A percentile compares a stretch with the other conserved stretches of the same genome.
phyloP scores from a whole-genome alignment of 148 eudicot species.

The Suaeda aralocaspica region DNA sequence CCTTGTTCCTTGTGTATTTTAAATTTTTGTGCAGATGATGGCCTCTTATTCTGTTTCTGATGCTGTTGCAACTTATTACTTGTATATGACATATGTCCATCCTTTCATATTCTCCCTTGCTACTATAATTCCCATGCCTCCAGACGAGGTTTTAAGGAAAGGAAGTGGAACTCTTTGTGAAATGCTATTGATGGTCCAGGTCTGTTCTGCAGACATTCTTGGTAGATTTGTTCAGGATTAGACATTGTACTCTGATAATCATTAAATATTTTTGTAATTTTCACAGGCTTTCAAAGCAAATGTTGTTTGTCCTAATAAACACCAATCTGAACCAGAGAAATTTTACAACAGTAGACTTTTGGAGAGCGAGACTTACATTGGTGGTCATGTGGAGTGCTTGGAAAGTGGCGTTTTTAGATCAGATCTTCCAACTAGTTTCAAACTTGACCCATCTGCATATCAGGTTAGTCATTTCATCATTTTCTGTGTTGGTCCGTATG shows the following conservation, averaged over 20 bases:
- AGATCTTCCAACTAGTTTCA: constrained; percentile 92
- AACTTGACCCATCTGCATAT: constrained; percentile 93
- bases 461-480: constrained; percentile 42
- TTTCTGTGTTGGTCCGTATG: background rate
- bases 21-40: constrained; percentile 75
- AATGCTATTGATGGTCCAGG: constrained; percentile 99
- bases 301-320: constrained; percentile 95
- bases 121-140: constrained; percentile 98
- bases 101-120: constrained; percentile 98
- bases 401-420: constrained; percentile 99
- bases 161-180: constrained; percentile 99
- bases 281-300: constrained; percentile 86
- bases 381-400: constrained; percentile 99
- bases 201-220: constrained; percentile 27
- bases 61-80: constrained; percentile 96
- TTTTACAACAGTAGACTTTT: constrained; percentile 65
- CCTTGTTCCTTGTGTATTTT: constrained; percentile 18
- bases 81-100: constrained; percentile 98
- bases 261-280: constrained; percentile 16
- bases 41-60: constrained; percentile 99
- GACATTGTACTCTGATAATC: background rate
- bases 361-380: constrained; percentile 99
- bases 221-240: background rate
- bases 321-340: constrained; percentile 94
- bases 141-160: constrained; percentile 97